These are phyloP conservation scores for Mycena haematopus DNA, from an alignment of 768 basidiomycete species.

Conservation along the genomic window DNA sequence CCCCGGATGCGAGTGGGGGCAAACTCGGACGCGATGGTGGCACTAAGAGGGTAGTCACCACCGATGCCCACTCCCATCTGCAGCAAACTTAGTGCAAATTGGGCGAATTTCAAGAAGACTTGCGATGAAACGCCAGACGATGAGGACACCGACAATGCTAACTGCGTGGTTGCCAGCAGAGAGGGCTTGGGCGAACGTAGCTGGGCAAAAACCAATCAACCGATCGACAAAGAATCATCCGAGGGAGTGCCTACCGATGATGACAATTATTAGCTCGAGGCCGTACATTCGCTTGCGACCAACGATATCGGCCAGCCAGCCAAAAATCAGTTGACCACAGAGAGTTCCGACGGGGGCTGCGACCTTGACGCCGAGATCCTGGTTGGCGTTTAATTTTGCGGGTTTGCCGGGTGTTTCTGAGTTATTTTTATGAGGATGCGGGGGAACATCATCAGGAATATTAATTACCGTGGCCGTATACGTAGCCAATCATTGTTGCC, in stretches of 20 bases:
- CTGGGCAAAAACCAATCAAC: constrained; percentile 57
- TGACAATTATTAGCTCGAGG: constrained; percentile 78
- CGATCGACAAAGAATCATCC: constrained; percentile 34
- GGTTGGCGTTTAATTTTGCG: neutral
- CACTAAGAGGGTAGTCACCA: constrained; percentile 86
- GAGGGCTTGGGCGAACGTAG: constrained; percentile 82
- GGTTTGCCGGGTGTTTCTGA: neutral
- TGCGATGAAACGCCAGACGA: constrained; percentile 82
- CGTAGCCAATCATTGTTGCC: neutral
- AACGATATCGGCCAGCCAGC: neutral
- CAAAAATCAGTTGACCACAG: neutral
- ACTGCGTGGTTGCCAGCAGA: constrained; percentile 72
- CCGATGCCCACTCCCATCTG: constrained; percentile 63
- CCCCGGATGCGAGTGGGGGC: constrained; percentile 79
- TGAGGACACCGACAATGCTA: constrained; percentile 73
- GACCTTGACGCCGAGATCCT: neutral
- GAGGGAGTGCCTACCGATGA: no score
- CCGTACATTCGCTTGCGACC: constrained; percentile 43
- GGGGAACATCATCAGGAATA: no score
- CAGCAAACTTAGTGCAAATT: no score
- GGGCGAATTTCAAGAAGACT: neutral
- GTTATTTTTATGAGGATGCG: no score
- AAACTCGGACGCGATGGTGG: constrained; percentile 90
- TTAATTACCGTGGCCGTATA: neutral
- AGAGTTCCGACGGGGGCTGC: neutral